A percentile compares a stretch with the other conserved stretches of the same genome.
These are phyloP conservation scores for Lanmaoa rubissima DNA, from an alignment of 768 basidiomycete species.

Conservation along the genomic window DNA sequence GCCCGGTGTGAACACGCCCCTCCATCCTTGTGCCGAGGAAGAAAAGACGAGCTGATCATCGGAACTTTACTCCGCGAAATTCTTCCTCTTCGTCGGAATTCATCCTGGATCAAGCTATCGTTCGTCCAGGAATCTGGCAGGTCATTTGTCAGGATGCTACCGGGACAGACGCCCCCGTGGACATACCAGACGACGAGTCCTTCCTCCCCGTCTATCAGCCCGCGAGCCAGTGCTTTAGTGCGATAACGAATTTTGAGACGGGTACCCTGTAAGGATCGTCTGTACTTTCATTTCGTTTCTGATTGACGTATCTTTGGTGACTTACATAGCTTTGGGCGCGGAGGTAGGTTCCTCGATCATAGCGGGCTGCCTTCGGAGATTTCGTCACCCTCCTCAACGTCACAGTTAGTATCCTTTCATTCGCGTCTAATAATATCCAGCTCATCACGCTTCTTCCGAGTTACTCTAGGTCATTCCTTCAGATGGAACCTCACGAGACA, in stretches of 20 bases:
- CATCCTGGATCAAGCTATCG: conserved; percentile 16
- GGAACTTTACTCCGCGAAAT: neutral
- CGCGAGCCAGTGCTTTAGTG: neutral
- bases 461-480: conserved; percentile 19
- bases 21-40: neutral
- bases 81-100: neutral
- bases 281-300: neutral
- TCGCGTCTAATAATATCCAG: neutral
- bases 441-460: conserved; percentile 17
- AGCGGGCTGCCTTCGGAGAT: conserved; percentile 9
- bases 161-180: neutral
- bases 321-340: neutral
- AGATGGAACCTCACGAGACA: conserved; percentile 22
- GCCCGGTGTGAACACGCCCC: neutral
- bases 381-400: neutral
- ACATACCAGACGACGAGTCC: conserved; percentile 10
- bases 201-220: conserved; percentile 25
- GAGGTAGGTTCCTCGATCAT: conserved; percentile 3
- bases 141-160: conserved; percentile 19
- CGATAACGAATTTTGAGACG: neutral
- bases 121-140: conserved; percentile 24
- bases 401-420: conserved; percentile 13
- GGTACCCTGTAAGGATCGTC: conserved; percentile 2
- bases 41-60: neutral
- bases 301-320: neutral